Conservation (phyloP, 345 rosid species). For the Toxicodendron radicans region DNA sequence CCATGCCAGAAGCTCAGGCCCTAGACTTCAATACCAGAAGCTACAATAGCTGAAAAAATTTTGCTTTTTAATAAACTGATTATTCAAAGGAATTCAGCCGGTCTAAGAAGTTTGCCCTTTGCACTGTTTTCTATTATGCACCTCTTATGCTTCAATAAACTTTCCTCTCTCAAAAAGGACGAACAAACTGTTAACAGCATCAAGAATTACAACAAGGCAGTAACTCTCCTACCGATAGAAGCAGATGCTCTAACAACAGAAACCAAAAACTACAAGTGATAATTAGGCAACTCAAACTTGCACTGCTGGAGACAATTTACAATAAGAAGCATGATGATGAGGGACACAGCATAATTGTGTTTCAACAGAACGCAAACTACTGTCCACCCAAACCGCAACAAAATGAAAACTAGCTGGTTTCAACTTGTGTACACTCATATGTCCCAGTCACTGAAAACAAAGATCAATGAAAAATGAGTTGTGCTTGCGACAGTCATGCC, state of each 20-base stretch:
- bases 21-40: no score
- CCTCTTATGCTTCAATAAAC: background rate
- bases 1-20: no score
- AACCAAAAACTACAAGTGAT: background rate
- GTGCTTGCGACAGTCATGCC: no score
- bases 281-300: background rate
- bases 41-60: no score
- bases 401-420: no score
- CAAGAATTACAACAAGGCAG: background rate
- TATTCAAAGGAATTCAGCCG: no score
- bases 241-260: background rate
- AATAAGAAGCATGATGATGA: background rate
- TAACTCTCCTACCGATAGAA: background rate
- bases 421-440: background rate
- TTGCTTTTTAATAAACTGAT: no score
- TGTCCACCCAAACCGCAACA: no score
- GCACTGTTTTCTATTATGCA: background rate
- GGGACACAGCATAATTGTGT: no score
- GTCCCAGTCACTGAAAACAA: conserved; percentile 10
- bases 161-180: background rate
- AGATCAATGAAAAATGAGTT: background rate
- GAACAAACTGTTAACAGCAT: background rate
- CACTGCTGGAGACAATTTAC: background rate
- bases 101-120: background rate
- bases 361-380: no score